These are phyloP conservation scores for Conticribra weissflogii DNA, from an alignment of 108 stramenopile genomes.

Conservation along the genomic window DNA sequence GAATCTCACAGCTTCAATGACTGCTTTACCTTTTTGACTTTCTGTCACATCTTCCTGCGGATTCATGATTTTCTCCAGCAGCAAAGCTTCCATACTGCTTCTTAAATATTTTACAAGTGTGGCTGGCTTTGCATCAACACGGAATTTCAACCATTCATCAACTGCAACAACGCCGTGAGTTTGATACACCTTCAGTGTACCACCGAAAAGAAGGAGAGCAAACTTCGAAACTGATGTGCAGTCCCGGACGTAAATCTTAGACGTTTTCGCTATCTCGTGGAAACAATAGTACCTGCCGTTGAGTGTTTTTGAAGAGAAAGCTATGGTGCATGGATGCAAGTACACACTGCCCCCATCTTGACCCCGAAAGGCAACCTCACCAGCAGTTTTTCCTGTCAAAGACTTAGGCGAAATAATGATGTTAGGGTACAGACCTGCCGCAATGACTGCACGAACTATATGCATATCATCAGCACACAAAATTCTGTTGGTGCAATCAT, in stretches of 20 bases:
- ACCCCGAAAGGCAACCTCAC: slow-evolving; percentile 59
- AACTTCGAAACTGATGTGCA: slow-evolving; percentile 63
- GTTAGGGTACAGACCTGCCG: slow-evolving; percentile 90
- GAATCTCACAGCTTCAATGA: slow-evolving; percentile 56
- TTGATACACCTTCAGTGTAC: slow-evolving; percentile 62
- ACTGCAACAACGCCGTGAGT: slow-evolving; percentile 61
- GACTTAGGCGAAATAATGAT: slow-evolving; percentile 74
- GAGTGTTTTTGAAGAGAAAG: slow-evolving; percentile 56
- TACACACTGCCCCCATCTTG: slow-evolving; percentile 64
- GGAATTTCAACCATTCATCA: slow-evolving; percentile 75
- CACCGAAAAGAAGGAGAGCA: slow-evolving; percentile 77
- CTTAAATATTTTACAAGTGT: slow-evolving; percentile 76
- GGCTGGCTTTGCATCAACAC: slow-evolving; percentile 62
- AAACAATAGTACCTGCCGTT: slow-evolving; percentile 73
- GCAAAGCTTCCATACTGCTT: slow-evolving; percentile 58
- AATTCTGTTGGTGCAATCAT: neutral
- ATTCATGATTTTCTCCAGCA: slow-evolving; percentile 67
- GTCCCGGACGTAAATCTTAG: slow-evolving; percentile 75
- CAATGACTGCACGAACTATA: slow-evolving; percentile 81
- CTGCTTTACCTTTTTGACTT: slow-evolving; percentile 54
- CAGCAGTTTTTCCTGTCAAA: slow-evolving; percentile 54
- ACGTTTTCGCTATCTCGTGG: slow-evolving; percentile 82
- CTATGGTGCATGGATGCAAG: slow-evolving; percentile 74
- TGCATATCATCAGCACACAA: slow-evolving; percentile 54
- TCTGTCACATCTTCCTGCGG: slow-evolving; percentile 57